These are phyloP conservation scores for Ensete ventricosum DNA, from an alignment of 176 grass and related monocot species.

Conservation along the genomic window DNA sequence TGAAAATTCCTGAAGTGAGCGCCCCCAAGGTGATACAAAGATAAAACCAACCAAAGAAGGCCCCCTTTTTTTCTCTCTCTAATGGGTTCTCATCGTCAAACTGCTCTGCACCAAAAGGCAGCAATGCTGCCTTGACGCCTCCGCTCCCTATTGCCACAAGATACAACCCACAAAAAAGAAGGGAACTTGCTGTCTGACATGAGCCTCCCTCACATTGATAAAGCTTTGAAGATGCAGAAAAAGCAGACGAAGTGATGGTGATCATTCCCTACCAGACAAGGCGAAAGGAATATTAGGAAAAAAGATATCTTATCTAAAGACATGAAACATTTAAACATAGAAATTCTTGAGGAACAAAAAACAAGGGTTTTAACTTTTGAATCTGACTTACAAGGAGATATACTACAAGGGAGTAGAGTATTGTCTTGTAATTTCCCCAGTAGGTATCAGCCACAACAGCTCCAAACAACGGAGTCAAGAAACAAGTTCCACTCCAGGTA, in stretches of 20 bases:
- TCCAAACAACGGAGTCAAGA: conserved; percentile 44
- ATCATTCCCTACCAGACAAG: conserved; percentile 33
- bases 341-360: too few species aligned
- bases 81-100: conserved; percentile 41
- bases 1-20: conserved; percentile 42
- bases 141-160: conserved; percentile 64
- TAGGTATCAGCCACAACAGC: conserved; percentile 53
- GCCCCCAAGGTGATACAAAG: conserved; percentile 50
- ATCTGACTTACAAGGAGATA: conserved; percentile 44
- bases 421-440: conserved; percentile 48
- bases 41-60: conserved; percentile 82
- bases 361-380: not conserved
- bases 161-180: conserved; percentile 50
- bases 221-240: conserved; percentile 26
- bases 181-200: conserved; percentile 3
- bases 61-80: conserved; percentile 36
- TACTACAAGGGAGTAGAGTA: conserved; percentile 35
- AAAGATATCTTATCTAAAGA: not conserved
- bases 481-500: conserved; percentile 49
- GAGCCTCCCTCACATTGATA: conserved; percentile 18
- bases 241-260: conserved; percentile 45
- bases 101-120: conserved; percentile 67
- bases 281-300: not conserved
- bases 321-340: not conserved
- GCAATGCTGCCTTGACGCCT: conserved; percentile 48